A percentile compares a stretch with the other conserved stretches of the same genome.
Evolutionary conservation across 371 early-diverging fungal genomes (phyloP).

Genomic region (Cladochytrium tenue): DNA sequence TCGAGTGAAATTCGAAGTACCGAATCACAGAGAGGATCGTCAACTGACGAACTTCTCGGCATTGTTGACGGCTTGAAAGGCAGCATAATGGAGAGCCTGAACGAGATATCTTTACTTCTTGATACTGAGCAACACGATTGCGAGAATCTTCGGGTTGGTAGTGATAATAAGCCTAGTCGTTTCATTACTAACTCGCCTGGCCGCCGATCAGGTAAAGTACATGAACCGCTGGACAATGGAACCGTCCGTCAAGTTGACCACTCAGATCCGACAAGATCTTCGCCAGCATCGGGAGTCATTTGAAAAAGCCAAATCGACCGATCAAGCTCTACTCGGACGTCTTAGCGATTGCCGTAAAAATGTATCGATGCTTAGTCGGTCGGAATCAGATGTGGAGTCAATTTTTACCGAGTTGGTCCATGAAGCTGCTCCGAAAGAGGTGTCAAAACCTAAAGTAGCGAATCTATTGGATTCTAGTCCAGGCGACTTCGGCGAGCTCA

Average conservation of each 20-base stretch:
- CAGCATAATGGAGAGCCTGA: conserved; percentile 62
- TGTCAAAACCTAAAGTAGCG: conserved; percentile 27
- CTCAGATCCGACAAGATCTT: conserved; percentile 74
- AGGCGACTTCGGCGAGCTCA: conserved; percentile 50
- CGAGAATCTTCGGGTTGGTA: conserved; percentile 72
- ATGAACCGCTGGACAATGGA: conserved; percentile 82
- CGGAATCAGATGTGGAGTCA: conserved; percentile 60
- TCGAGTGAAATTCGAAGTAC: conserved; percentile 59
- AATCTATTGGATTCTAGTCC: conserved; percentile 48
- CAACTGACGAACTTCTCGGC: conserved; percentile 57
- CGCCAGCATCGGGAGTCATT: conserved; percentile 75
- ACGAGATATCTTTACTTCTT: conserved; percentile 62
- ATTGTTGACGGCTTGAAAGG: conserved; percentile 63
- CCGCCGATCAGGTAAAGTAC: conserved; percentile 56
- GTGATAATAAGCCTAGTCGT: neutral
- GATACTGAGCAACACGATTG: conserved; percentile 87
- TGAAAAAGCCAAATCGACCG: conserved; percentile 76
- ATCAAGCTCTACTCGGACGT: conserved; percentile 62
- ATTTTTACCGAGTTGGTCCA: conserved; percentile 63
- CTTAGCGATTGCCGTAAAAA: conserved; percentile 55
- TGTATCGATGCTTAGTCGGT: conserved; percentile 59
- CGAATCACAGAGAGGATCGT: conserved; percentile 40
- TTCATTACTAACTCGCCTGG: neutral
- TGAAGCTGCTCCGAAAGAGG: conserved; percentile 19
- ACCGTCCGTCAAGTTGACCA: conserved; percentile 74